Evolutionary conservation across 768 basidiomycete genomes (phyloP), one percentile per base, ranked within the genome.

Genomic region (Rhodotorula kratochvilovae): DNA sequence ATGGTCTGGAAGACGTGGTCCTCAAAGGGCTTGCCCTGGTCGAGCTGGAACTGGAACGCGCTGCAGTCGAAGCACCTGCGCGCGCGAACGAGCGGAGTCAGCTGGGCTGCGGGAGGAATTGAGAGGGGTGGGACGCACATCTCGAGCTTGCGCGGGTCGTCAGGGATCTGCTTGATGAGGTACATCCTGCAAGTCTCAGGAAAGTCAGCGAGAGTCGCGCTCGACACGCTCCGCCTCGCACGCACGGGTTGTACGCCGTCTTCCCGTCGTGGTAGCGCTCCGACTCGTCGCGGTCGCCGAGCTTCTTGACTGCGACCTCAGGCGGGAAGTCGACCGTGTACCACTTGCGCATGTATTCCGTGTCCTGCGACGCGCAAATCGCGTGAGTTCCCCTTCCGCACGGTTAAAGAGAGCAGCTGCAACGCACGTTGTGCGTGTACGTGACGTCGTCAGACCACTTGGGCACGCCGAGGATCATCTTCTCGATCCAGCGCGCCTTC

Each of bases 391-490:
- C n/a, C n/a, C n/a, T n/a, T n/a, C n/a, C n/a, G n/a, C n/a, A n/a
- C n/a, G n/a, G n/a, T n/a, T n/a, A n/a, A n/a, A n/a, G n/a, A n/a
- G n/a, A n/a, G n/a, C n/a, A n/a, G n/a, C n/a, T n/a, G n/a, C n/a
- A n/a, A 62, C 43, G 31, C 35, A 56, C 80, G 56, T 74, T 80
- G 70, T 82, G 81, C 6, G 81, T 81, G 33, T 81, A 80, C 27
- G 82, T 83, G 31, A 83, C 76, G 74, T 83, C 82, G 71, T 82
- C 81, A 39, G 79, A 79, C 81, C 81, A 83, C 73, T 78, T 81
- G 19, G 81, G 79, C 29, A 68, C 74, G 36, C 81, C 80, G 65
- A 83, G 72, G 16, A 83, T 78, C 39, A 64, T 66, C 73, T 79
- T 80, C 76, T 83, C 82, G 46, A 79, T 71, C 68, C 72, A 76